Evolutionary conservation across 805 yeast genomes (phyloP).

Genomic region (Wickerhamomyces strasburgensis): DNA sequence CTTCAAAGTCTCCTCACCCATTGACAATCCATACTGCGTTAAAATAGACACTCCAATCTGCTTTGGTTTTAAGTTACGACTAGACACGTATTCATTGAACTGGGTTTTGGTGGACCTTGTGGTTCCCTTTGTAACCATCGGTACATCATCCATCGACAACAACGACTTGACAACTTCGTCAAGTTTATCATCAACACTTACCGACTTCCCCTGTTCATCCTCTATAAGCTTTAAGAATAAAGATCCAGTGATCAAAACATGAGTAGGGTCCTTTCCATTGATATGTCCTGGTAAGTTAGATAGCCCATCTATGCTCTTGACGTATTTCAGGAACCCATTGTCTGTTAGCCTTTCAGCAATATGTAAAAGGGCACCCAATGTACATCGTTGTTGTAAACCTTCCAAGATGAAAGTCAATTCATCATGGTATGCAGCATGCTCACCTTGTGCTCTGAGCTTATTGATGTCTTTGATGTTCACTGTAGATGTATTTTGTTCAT

Average conservation of each 20-base stretch:
- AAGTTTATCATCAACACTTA: slow-evolving; percentile 3
- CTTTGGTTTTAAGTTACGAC: too few relatives aligned
- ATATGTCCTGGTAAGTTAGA: slow-evolving; percentile 7
- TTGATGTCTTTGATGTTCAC: slow-evolving; percentile 20
- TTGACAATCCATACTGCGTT: too few relatives aligned
- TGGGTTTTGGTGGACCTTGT: slow-evolving; percentile 5
- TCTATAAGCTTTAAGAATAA: slow-evolving; percentile 16
- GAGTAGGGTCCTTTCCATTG: slow-evolving; percentile 1
- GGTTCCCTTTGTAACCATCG: neutral
- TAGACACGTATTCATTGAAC: slow-evolving; percentile 14
- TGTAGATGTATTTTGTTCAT: slow-evolving; percentile 1
- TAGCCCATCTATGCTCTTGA: slow-evolving; percentile 11
- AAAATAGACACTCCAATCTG: too few relatives aligned
- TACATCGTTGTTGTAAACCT: slow-evolving; percentile 16
- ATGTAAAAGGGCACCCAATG: slow-evolving; percentile 23
- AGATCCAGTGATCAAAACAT: slow-evolving; percentile 13
- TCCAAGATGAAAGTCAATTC: slow-evolving; percentile 32
- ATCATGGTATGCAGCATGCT: slow-evolving; percentile 28
- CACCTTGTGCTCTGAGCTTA: slow-evolving; percentile 32
- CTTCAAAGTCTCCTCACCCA: slow-evolving; percentile 1
- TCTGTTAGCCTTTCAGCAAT: slow-evolving; percentile 21
- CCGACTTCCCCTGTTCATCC: neutral
- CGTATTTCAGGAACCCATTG: slow-evolving; percentile 18
- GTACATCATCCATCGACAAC: neutral
- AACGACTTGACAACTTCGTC: too few relatives aligned